These are phyloP conservation scores for Suillus decipiens DNA, from an alignment of 768 basidiomycete genomes.

Conservation along the genomic window DNA sequence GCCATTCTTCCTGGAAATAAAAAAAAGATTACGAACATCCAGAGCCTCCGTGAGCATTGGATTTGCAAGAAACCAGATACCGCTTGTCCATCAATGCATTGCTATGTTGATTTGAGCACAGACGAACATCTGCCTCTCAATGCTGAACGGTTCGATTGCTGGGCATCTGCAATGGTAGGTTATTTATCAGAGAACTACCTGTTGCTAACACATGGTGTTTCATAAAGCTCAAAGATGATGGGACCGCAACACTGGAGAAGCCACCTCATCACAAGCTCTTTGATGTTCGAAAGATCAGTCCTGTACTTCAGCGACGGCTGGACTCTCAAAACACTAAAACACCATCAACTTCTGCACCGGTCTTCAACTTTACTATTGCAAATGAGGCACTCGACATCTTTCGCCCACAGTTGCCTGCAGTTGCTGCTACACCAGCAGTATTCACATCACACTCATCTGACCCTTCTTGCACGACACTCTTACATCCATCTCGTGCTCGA, in stretches of 20 bases:
- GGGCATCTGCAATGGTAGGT: conserved; percentile 7
- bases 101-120: neutral
- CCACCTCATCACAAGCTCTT: neutral
- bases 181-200: too few relatives aligned
- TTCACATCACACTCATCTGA: too few relatives aligned
- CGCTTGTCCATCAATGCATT: neutral
- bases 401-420: neutral
- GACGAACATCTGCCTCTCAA: conserved; percentile 1
- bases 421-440: neutral
- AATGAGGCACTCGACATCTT: neutral
- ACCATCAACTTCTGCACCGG: neutral
- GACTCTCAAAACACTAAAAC: neutral
- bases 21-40: neutral
- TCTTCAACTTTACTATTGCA: neutral
- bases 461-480: neutral
- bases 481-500: neutral
- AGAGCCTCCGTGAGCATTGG: neutral
- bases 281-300: neutral
- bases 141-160: conserved; percentile 1
- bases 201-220: too few relatives aligned
- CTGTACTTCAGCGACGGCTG: neutral
- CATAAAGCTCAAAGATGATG: too few relatives aligned
- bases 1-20: neutral
- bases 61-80: neutral
- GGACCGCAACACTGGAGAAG: too few relatives aligned